Evolutionary conservation across 2,329 filamentous ascomycete species (phyloP).

Genomic region (Setomelanomma holmii): DNA sequence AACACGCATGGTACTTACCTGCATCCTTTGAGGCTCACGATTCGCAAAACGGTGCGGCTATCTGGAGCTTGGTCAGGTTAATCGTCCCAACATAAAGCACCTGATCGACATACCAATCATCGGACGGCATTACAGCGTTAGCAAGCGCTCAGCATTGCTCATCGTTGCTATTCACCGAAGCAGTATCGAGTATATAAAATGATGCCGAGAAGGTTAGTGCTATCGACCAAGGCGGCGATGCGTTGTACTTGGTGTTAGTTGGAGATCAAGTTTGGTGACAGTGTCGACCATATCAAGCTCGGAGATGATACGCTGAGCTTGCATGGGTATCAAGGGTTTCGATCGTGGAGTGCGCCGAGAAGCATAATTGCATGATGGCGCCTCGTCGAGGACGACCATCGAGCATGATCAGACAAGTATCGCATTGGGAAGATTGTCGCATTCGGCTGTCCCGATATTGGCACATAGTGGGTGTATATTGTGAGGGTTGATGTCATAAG

Average conservation of each 20-base stretch:
- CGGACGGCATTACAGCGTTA: too few species aligned
- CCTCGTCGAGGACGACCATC: slow-evolving; percentile 1
- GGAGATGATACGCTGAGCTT: slow-evolving; percentile 2
- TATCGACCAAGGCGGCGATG: neutral
- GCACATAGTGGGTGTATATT: too few species aligned
- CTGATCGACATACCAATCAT: too few species aligned
- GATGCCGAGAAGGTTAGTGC: neutral
- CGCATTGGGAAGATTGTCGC: too few species aligned
- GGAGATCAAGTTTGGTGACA: neutral
- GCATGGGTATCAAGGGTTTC: neutral
- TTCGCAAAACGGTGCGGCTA: too few species aligned
- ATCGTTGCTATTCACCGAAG: neutral
- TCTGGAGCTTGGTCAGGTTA: too few species aligned
- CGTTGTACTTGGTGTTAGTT: slow-evolving; percentile 1
- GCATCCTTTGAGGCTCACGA: too few species aligned
- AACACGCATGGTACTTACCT: too few species aligned
- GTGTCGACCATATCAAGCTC: slow-evolving; percentile 1
- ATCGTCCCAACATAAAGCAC: too few species aligned
- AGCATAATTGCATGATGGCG: neutral
- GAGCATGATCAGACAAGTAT: neutral
- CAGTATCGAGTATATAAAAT: neutral
- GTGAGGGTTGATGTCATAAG: too few species aligned
- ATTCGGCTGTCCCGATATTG: too few species aligned
- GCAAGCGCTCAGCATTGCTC: slow-evolving; percentile 2
- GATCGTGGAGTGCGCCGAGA: neutral